Conservation (phyloP, 495 filamentous ascomycete genomes). For the Podospora conica region DNA sequence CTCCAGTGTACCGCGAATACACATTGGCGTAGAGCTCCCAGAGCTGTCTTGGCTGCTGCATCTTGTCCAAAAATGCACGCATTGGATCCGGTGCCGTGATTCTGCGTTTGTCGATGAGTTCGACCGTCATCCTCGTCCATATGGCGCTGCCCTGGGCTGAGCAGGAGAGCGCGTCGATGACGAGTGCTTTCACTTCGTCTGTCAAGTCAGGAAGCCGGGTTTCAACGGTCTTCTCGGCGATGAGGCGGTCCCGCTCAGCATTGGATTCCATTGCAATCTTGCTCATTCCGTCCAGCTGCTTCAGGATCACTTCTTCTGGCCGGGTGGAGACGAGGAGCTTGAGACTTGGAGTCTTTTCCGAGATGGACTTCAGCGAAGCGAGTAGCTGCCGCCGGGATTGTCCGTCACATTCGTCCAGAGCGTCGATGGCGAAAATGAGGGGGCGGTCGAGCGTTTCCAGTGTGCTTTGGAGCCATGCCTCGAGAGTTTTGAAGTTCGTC, state of each 20-base stretch:
- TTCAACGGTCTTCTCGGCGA: not conserved
- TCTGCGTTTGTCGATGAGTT: not conserved
- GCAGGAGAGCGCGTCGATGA: not conserved
- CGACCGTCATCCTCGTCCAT: not conserved
- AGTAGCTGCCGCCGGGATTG: constrained; percentile 20
- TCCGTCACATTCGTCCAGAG: constrained; percentile 29
- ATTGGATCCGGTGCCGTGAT: not conserved
- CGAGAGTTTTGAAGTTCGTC: not conserved
- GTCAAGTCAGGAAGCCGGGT: not conserved
- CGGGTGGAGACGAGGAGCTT: not conserved
- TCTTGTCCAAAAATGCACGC: not conserved
- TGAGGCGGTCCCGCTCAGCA: not conserved
- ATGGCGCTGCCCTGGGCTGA: not conserved
- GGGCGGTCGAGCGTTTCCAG: not conserved
- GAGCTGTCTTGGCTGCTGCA: not conserved
- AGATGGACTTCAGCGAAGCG: not conserved
- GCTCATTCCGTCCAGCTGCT: not conserved
- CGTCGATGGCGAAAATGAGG: constrained; percentile 25
- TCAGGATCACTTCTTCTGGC: not conserved
- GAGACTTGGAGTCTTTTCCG: not conserved
- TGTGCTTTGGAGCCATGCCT: not conserved
- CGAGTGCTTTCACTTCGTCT: not conserved
- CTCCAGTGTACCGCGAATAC: not conserved
- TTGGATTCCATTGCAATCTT: not conserved
- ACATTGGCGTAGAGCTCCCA: not conserved